Evolutionary conservation across 73 alveolate species (phyloP).

Genomic region (Paramecium sexaurelia): DNA sequence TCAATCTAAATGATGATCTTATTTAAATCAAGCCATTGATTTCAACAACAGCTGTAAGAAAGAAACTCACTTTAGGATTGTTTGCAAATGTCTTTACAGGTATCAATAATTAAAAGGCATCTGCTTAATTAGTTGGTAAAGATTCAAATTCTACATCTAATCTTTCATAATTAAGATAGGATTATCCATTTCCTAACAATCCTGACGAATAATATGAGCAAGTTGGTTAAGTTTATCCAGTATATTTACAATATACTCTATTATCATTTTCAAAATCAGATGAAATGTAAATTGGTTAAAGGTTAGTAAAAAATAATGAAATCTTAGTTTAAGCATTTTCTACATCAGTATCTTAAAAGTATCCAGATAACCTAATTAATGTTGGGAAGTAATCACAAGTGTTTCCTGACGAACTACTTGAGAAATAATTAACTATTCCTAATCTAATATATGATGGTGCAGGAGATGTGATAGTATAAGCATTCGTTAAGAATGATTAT

Average conservation of each 20-base stretch:
- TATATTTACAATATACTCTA: slow-evolving; percentile 27
- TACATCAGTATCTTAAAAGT: slow-evolving; percentile 39
- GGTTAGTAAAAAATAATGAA: slow-evolving; percentile 50
- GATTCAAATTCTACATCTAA: slow-evolving; percentile 49
- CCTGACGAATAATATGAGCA: slow-evolving; percentile 55
- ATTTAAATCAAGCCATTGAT: neutral
- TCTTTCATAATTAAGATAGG: slow-evolving; percentile 57
- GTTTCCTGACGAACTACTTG: neutral
- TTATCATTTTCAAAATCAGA: neutral
- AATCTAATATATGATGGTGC: slow-evolving; percentile 28
- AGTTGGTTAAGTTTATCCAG: slow-evolving; percentile 31
- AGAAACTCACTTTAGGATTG: neutral
- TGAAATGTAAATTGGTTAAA: slow-evolving; percentile 49
- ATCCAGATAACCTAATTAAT: slow-evolving; percentile 47
- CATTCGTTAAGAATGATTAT: slow-evolving; percentile 42
- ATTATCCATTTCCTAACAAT: slow-evolving; percentile 24
- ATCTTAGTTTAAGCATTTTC: slow-evolving; percentile 53
- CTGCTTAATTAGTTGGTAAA: slow-evolving; percentile 38
- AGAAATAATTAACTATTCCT: slow-evolving; percentile 57
- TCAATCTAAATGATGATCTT: slow-evolving; percentile 32
- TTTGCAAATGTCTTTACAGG: slow-evolving; percentile 40
- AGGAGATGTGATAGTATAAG: slow-evolving; percentile 52
- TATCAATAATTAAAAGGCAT: slow-evolving; percentile 52
- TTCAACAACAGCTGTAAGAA: slow-evolving; percentile 4
- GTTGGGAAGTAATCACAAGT: slow-evolving; percentile 31